Base-by-base conservation (phyloP, 768 basidiomycete genomes). In the Jaapia argillacea region DNA sequence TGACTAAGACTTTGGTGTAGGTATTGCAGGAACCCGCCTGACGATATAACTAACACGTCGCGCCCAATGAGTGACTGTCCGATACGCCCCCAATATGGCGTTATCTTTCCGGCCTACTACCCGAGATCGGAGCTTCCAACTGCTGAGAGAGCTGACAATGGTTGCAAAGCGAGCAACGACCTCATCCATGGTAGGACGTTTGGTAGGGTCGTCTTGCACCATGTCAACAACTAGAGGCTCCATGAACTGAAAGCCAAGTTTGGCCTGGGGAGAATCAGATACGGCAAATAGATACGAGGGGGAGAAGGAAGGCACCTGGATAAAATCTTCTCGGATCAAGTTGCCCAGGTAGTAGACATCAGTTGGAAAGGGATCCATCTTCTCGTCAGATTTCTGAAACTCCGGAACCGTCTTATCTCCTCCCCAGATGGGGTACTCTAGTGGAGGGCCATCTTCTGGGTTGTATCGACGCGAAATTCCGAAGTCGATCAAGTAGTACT, bases 401-500 rank as follows among this genome's bases (percentile, higher is more conserved):
- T 57, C 54, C 4, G 51, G 52, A 5, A 54, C 55, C n/a, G 43
- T 47, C 41, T 48, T 53, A 36, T 47, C 51, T 4, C 52, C 49
- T 16, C 50, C 52, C 5, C 33, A 25, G 7, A 54, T 45, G 1
- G 43, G 46, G 14, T 14, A 7, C 14, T 48, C 51, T 5, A 49
- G 6, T 3, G 46, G 27, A 6, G 16, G 47, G 4, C 24, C 28
- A n/a, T 7, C n/a, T 28, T 46, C 45, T 24, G 36, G 31, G 20
- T n/a, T 20, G 36, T 44, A 44, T 5, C 20, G 36, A 21, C 33
- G 6, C 24, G 51, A 44, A 3, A 48, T 6, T 5, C 48, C 55
- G 28, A 56, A 54, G 48, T 62, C 61, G 27, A 53, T 54, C 35
- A 53, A 43, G 28, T 52, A 55, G 43, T 62, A 63, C 36, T 45